Evolutionary conservation across 2,329 filamentous ascomycete species (phyloP), one percentile per base, ranked within the genome.

Genomic region (Trichoderma lentiforme): DNA sequence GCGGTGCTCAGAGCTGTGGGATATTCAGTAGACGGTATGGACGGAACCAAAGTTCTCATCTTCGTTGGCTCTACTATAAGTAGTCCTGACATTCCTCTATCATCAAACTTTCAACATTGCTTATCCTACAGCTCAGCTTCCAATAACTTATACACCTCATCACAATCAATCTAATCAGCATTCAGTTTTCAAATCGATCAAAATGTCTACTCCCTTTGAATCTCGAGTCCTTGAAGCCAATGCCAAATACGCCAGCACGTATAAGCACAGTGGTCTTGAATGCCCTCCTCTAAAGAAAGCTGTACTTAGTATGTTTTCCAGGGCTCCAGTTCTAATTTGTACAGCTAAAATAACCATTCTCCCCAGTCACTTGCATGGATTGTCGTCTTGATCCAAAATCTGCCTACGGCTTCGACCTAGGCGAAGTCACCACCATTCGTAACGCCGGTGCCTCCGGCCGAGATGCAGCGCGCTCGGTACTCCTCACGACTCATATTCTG

Each of bases 211-310:
- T 12, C 34, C 53, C 0, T 58, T 68, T 32, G 65, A 68, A 58
- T 57, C 53, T 8, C 18, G 60, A 18, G 12, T 68, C 26, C 32
- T 68, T 26, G 21, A 39, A 24, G 65, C 65, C 53, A 60, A 68
- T 18, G 65, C 65, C 34, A 60, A 68, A 18, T 68, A 68, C 36
- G 53, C n/a, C 4, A 68, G 65, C 34, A 68, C 53, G 2, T 68
- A 68, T 30, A 68, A 30, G n/a, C 65, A 68, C 11, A 68, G 65
- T 11, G 65, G 65, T 18, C 65, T 68, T 7, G 65, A 68, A 32
- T 68, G 65, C 34, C 65, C 53, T 43, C 53, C 53, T 47, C 34
- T 43, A 1, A 58, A 30, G 18, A 30, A 58, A 12, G 65, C 65
- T 4, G 65, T 68, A 7, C 18, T 60, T 18, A 28, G 65, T 68